Evolutionary conservation across 257 asterid species (phyloP), one percentile per base, ranked within the genome.

Genomic region (Echium plantagineum): DNA sequence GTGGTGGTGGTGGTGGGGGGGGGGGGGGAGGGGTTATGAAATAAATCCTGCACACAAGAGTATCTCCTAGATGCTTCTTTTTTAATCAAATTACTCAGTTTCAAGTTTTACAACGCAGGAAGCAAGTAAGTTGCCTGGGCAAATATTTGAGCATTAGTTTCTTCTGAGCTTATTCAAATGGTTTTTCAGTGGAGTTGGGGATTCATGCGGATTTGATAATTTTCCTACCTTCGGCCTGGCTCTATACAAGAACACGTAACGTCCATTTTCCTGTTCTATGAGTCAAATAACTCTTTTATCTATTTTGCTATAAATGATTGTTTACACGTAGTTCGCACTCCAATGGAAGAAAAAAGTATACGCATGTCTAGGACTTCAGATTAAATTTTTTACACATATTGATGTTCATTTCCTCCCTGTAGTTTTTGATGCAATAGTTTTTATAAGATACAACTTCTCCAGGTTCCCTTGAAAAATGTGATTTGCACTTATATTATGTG

Each of bases 131-230:
- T 54, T 73, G 78, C 67, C 89, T 91, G 59, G 98, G 98, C 61
- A 91, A 91, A 72, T 91, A 87, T 69, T 73, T 91, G 72, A 88
- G 98, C 80, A 82, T 91, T 64, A 85, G 96, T 77, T 91, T 91
- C 79, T 65, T 58, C 77, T 91, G 94, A 91, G 98, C 79, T 83
- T 76, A 82, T 91, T 91, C 72, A 91, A 91, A 79, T 91, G 98
- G 98, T 91, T 91, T 81, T 91, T 91, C 71, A 87, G 96, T 59
- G 98, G 98, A 28, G 61, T 88, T 65, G 96, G 98, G 31, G 98
- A 84, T 80, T 75, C 96, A 55, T 91, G 98, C 58, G 96, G 96
- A 56, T 91, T 91, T 76, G 98, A 91, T 76, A 83, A 91, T 63
- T 91, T 88, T 63, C 98, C 96, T 54, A 83, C 75, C 75, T 80